Evolutionary conservation across 108 stramenopile species (phyloP).

Genomic region (Cyclotella cryptica): DNA sequence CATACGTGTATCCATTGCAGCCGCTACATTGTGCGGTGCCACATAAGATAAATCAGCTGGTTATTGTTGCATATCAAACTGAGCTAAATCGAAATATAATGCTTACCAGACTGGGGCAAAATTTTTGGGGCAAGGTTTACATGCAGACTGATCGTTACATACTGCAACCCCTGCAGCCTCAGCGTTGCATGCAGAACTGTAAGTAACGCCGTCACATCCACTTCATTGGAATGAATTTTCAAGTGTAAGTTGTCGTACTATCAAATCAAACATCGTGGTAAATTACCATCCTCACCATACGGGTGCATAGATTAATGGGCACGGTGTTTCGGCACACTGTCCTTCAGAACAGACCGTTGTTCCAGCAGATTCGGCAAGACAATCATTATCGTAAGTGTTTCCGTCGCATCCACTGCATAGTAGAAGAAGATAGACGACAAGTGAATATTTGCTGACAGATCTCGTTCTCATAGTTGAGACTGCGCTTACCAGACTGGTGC

Average conservation of each 20-base stretch:
- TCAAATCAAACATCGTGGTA: not conserved
- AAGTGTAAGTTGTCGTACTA: not conserved
- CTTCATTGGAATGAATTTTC: not conserved
- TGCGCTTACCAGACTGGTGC: not conserved
- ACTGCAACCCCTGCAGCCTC: not conserved
- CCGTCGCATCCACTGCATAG: conserved; percentile 1
- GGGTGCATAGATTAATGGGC: conserved; percentile 1
- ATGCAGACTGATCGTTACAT: not conserved
- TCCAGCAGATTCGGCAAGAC: not conserved
- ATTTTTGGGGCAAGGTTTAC: conserved; percentile 4
- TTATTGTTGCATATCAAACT: not conserved
- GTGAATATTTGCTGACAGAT: not conserved
- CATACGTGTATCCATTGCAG: not conserved
- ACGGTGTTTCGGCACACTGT: not conserved
- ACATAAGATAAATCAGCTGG: not conserved
- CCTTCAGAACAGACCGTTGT: not conserved
- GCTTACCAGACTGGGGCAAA: not conserved
- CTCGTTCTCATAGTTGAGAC: not conserved
- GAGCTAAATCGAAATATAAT: not conserved
- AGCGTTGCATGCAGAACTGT: not conserved
- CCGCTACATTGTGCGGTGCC: not conserved
- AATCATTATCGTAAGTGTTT: not conserved
- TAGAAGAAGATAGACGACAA: not conserved
- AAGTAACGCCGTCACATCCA: not conserved
- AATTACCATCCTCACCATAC: not conserved